Base-by-base conservation (phyloP, 768 basidiomycete genomes). In the Trametes villosa region DNA sequence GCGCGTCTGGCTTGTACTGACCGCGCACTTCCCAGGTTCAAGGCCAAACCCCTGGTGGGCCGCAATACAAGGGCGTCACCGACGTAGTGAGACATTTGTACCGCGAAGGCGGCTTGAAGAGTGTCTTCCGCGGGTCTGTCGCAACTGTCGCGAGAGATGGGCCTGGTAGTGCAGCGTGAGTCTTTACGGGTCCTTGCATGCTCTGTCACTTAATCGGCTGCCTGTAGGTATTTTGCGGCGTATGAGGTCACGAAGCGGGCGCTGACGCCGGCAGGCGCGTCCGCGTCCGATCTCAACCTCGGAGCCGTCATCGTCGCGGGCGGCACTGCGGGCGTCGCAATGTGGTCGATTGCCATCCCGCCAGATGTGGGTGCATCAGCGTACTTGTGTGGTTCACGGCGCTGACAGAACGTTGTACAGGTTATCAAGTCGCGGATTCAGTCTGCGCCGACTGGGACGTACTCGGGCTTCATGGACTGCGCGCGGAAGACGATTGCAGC, bases 281-380 rank as follows among this genome's bases (percentile, higher is more conserved):
- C 88, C n/a, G 82, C 91, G 2, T 81, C 86, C 36, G 87, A 94
- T 49, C 81, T 98, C 58, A 91, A 94, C 67, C 80, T 99, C 27
- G 82, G 91, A 31, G 89, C 91, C 18, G 84, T 98, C 67, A 90
- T 98, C 65, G 60, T 95, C 55, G 94, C 96, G 52, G 97, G 97
- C 65, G 97, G 96, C 53, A 87, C 85, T 40, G 97, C 97, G 1
- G 97, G 97, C 67, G 85, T 98, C 5, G 95, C 95, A 36, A 98
- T 99, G 97, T 99, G 97, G 97, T 81, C 91, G 18, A 81, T 98
- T 67, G 96, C 93, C 26, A 97, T 99, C 66, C 97, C 97, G 48
- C 96, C 96, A 46, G 96, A 99, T 74, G 96, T 94, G 69, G 65
- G 91, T 79, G n/a, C n/a, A n/a, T n/a, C n/a, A n/a, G n/a, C n/a